phyloP scores from a whole-genome alignment of 495 filamentous ascomycete species.

The Penicillium malachiteum region DNA sequence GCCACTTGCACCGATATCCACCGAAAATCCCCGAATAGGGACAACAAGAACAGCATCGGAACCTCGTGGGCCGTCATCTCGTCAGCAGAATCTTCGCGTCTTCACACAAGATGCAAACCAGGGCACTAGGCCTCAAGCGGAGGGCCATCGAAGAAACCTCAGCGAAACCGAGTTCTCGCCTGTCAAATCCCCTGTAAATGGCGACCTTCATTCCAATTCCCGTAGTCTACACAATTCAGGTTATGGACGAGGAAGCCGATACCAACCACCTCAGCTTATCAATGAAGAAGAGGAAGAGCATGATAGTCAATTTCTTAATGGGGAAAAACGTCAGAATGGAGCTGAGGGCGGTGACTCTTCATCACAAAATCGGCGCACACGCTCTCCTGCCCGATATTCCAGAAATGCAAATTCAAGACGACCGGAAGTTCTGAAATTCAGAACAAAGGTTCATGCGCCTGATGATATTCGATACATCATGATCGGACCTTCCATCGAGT shows the following conservation, averaged over 20 bases:
- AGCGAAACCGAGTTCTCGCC: constrained; percentile 30
- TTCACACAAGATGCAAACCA: constrained; percentile 19
- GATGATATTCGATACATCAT: constrained; percentile 96
- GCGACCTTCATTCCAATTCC: constrained; percentile 57
- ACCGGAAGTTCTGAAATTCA: constrained; percentile 59
- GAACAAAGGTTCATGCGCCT: constrained; percentile 81
- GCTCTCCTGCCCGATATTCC: constrained; percentile 30
- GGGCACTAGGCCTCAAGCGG: constrained; percentile 17
- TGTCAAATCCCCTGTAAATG: constrained; percentile 52
- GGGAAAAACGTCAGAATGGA: constrained; percentile 55
- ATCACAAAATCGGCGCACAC: constrained; percentile 22
- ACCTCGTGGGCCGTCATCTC: constrained; percentile 41
- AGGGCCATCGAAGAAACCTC: constrained; percentile 30
- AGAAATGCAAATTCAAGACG: constrained; percentile 31
- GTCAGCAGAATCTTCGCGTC: constrained; percentile 27
- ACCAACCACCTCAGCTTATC: constrained; percentile 59
- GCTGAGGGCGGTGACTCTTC: constrained; percentile 56
- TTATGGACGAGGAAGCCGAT: constrained; percentile 37
- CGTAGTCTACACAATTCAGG: constrained; percentile 17
- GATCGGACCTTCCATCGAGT: constrained; percentile 70
- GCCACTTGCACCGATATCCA: constrained; percentile 1
- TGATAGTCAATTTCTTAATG: constrained; percentile 65
- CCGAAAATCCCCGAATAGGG: constrained; percentile 48
- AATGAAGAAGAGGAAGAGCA: constrained; percentile 71
- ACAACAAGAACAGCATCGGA: constrained; percentile 56